These are phyloP conservation scores for Plantago coronopus DNA, from an alignment of 305 asterid genomes.

Conservation along the genomic window DNA sequence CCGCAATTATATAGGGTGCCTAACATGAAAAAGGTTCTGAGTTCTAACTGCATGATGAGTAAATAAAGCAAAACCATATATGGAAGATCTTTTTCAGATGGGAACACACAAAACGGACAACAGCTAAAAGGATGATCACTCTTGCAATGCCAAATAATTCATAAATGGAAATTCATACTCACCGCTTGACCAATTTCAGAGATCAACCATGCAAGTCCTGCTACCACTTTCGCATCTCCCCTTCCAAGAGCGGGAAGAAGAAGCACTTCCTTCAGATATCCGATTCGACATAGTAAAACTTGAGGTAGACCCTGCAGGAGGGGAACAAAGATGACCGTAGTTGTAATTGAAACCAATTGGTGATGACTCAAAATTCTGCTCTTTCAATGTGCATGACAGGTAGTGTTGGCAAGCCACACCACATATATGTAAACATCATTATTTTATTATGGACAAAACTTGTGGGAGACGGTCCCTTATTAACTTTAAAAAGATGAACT, in stretches of 20 bases:
- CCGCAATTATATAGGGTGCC: slow-evolving; percentile 72
- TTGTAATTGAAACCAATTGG: slow-evolving; percentile 11
- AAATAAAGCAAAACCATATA: neutral
- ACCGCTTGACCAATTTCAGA: slow-evolving; percentile 97
- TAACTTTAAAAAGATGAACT: too few species aligned
- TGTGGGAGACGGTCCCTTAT: too few species aligned
- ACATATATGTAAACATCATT: too few species aligned
- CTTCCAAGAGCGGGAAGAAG: slow-evolving; percentile 73
- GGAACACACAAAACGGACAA: slow-evolving; percentile 13
- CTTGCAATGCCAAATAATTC: slow-evolving; percentile 13
- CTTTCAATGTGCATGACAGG: too few species aligned
- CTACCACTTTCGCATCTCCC: slow-evolving; percentile 70
- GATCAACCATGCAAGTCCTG: slow-evolving; percentile 81
- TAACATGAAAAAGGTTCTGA: slow-evolving; percentile 30
- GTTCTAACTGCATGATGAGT: slow-evolving; percentile 14
- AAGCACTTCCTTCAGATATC: slow-evolving; percentile 68
- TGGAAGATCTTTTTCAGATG: slow-evolving; percentile 6
- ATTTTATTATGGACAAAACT: too few species aligned
- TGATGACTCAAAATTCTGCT: neutral
- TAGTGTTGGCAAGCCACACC: too few species aligned
- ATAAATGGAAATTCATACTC: slow-evolving; percentile 32
- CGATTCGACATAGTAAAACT: slow-evolving; percentile 64
- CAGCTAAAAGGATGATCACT: slow-evolving; percentile 10
- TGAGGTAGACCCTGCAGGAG: slow-evolving; percentile 67
- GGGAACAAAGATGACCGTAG: slow-evolving; percentile 22